Evolutionary conservation across 148 eudicot species (phyloP).

Genomic region (Chenopodium album): DNA sequence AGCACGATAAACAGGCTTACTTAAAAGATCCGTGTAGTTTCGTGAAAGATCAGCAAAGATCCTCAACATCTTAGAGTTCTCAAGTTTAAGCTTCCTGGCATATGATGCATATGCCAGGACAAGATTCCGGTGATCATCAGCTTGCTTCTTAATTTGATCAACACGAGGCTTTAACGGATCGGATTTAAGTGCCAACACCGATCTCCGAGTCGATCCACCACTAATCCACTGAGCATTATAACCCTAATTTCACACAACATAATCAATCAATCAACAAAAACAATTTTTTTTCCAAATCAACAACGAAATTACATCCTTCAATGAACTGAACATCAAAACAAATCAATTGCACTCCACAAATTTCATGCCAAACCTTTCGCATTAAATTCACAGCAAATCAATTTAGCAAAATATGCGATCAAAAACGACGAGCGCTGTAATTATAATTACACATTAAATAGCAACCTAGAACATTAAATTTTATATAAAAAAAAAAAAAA

Average conservation of each 20-base stretch:
- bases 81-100: conserved; percentile 61
- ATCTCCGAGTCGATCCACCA: conserved; percentile 39
- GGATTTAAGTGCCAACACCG: conserved; percentile 46
- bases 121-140: conserved; percentile 51
- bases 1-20: conserved; percentile 36
- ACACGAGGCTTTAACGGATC: conserved; percentile 56
- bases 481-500: background rate
- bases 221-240: conserved; percentile 10
- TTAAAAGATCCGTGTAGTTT: conserved; percentile 47
- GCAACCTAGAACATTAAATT: background rate
- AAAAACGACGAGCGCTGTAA: background rate
- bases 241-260: conserved; percentile 28
- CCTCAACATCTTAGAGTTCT: conserved; percentile 53
- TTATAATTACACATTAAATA: background rate
- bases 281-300: background rate
- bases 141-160: conserved; percentile 57
- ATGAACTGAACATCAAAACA: background rate
- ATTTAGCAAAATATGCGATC: background rate
- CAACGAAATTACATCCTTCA: background rate
- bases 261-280: background rate
- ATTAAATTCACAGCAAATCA: too few species aligned
- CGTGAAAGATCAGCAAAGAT: conserved; percentile 56
- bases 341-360: background rate
- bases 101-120: conserved; percentile 53
- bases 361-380: background rate